Evolutionary conservation across 352 stramenopile genomes (phyloP), one percentile per base, ranked within the genome.

Genomic region (Pythium chondricola): DNA sequence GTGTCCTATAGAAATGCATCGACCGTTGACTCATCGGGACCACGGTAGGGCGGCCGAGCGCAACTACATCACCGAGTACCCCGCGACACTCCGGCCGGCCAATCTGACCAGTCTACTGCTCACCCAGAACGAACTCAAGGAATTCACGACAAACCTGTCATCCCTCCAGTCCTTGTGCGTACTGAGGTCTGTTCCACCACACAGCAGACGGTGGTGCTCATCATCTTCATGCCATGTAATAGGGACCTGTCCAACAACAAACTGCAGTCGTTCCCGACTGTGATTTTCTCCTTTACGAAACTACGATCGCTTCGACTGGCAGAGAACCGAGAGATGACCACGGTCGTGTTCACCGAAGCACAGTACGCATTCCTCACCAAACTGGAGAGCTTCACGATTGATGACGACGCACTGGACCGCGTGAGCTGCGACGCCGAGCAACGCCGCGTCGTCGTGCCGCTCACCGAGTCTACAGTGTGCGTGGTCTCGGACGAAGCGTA

Each of bases 161-260:
- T 50, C 16, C n/a, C 36, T 59, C 9, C 20, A 48, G n/a, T 50
- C n/a, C 13, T n/a, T 59, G 37, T 45, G 3, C 25, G 31, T 50
- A 25, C n/a, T n/a, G 27, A 14, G 11, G 9, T 39, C 36, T 18
- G 4, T 17, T 3, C 17, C 24, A n/a, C 27, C 33, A 27, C 16
- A 36, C 35, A 40, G 1, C 11, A 4, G 11, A 6, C 16, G 10
- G 11, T 17, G 6, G 6, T 36, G 21, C n/a, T 6, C 7, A 1
- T 39, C n/a, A n/a, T n/a, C n/a, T n/a, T n/a, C n/a, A n/a, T n/a
- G n/a, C n/a, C n/a, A n/a, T n/a, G n/a, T n/a, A n/a, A 35, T 38
- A 61, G 52, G 21, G 48, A 57, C 39, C 54, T 62, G 2, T 27
- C 31, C 13, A 37, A 45, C 22, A 62, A 62, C 48, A 47, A 46